Evolutionary conservation across 768 basidiomycete species (phyloP).

Genomic region (Termitomyces sp.): DNA sequence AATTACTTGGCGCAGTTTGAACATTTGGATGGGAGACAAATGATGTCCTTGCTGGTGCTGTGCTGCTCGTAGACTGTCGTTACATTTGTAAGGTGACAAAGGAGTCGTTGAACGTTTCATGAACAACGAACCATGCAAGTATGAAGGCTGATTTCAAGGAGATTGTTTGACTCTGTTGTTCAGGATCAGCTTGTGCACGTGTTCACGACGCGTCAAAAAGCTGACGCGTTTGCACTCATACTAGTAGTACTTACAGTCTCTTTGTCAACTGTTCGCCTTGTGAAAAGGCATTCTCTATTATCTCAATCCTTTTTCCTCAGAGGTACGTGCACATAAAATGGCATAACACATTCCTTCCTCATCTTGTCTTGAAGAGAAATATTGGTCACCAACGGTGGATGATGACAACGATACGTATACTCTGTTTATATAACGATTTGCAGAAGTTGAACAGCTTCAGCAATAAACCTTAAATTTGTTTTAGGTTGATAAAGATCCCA

Average conservation of each 20-base stretch:
- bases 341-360: no score
- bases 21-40: constrained; percentile 23
- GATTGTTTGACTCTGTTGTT: not conserved
- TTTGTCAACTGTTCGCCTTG: no score
- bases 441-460: not conserved
- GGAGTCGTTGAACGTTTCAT: not conserved
- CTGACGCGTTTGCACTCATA: not conserved
- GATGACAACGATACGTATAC: no score
- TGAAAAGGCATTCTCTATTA: no score
- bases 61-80: not conserved
- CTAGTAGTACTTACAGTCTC: no score
- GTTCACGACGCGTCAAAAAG: not conserved
- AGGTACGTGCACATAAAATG: no score
- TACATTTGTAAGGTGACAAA: not conserved
- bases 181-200: not conserved
- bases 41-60: constrained; percentile 21
- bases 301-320: no score
- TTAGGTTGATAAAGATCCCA: no score
- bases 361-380: no score
- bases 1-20: constrained; percentile 8
- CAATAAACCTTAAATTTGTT: no score
- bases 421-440: no score
- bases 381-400: no score
- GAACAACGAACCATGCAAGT: constrained; percentile 4
- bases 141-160: not conserved